phyloP scores from a whole-genome alignment of 306 rosid genomes.

The Datisca glomerata region DNA sequence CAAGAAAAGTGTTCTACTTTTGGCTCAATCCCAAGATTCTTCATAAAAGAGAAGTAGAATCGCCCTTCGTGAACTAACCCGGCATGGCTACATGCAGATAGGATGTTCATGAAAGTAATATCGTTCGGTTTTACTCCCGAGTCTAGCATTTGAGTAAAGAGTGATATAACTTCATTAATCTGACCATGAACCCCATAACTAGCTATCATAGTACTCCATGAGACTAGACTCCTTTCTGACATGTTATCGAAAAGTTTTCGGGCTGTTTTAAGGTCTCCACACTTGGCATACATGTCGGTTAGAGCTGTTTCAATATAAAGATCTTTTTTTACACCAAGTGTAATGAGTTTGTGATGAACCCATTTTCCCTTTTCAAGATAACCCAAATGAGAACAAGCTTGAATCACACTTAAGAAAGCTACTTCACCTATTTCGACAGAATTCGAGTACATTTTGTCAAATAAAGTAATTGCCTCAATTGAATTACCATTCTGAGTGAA shows the following conservation, averaged over 20 bases:
- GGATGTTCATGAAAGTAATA: conserved; percentile 75
- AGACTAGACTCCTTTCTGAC: conserved; percentile 57
- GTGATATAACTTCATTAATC: conserved; percentile 34
- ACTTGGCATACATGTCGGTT: conserved; percentile 80
- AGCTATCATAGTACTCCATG: conserved; percentile 86
- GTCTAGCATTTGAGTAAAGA: conserved; percentile 50
- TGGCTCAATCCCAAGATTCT: conserved; percentile 42
- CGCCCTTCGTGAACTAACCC: conserved; percentile 70
- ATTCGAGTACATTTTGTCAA: conserved; percentile 47
- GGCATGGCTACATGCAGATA: conserved; percentile 81
- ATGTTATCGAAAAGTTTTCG: conserved; percentile 41
- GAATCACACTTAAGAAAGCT: conserved; percentile 64
- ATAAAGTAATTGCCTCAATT: conserved; percentile 54
- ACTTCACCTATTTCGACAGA: conserved; percentile 50
- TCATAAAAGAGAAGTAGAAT: conserved; percentile 45
- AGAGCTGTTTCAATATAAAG: conserved; percentile 54
- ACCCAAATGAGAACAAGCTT: conserved; percentile 84
- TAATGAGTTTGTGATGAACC: conserved; percentile 73
- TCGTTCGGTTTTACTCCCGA: conserved; percentile 56
- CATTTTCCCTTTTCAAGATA: conserved; percentile 75
- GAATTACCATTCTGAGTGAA: conserved; percentile 65
- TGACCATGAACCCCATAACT: conserved; percentile 77
- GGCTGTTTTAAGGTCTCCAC: conserved; percentile 65
- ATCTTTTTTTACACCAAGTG: conserved; percentile 34
- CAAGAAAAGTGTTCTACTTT: conserved; percentile 60